phyloP scores from a whole-genome alignment of 2,329 filamentous ascomycete species.

The Conoideocrella luteorostrata region DNA sequence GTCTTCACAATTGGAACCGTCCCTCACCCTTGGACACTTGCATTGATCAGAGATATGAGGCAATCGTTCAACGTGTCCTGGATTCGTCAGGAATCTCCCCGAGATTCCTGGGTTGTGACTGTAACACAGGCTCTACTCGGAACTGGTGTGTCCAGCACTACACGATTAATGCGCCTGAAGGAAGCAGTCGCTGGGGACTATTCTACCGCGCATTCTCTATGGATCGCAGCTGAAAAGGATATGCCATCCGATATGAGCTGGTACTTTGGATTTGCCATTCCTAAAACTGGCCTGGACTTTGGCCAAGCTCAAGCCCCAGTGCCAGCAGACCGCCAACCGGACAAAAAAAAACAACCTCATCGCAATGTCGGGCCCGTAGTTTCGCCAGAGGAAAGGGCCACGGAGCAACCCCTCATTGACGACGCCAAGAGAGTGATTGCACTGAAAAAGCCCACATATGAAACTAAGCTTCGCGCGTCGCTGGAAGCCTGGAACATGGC shows the following conservation, averaged over 20 bases:
- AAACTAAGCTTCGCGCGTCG: constrained; percentile 43
- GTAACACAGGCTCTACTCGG: constrained; percentile 66
- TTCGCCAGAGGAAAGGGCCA: constrained; percentile 43
- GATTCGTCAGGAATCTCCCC: constrained; percentile 60
- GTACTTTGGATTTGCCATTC: constrained; percentile 81
- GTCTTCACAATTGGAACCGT: constrained; percentile 81
- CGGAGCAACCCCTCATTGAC: constrained; percentile 48
- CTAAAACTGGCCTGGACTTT: constrained; percentile 46
- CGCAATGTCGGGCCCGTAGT: constrained; percentile 43
- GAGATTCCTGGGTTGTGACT: constrained; percentile 72
- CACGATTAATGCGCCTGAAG: constrained; percentile 70
- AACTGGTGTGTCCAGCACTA: constrained; percentile 49
- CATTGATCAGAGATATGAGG: constrained; percentile 58
- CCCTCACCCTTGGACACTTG: constrained; percentile 84
- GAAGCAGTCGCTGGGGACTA: constrained; percentile 68
- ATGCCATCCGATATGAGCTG: constrained; percentile 73
- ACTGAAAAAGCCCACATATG: constrained; percentile 35
- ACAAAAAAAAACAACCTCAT: constrained; percentile 19
- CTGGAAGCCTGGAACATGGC: constrained; percentile 64
- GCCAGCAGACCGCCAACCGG: constrained; percentile 17
- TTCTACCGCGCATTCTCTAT: constrained; percentile 60
- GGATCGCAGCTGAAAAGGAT: constrained; percentile 66
- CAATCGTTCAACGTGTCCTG: constrained; percentile 55
- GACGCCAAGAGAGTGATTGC: constrained; percentile 43
- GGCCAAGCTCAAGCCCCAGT: constrained; percentile 18